phyloP scores from a whole-genome alignment of 2,329 filamentous ascomycete genomes.

The Grosmannia clavigera region DNA sequence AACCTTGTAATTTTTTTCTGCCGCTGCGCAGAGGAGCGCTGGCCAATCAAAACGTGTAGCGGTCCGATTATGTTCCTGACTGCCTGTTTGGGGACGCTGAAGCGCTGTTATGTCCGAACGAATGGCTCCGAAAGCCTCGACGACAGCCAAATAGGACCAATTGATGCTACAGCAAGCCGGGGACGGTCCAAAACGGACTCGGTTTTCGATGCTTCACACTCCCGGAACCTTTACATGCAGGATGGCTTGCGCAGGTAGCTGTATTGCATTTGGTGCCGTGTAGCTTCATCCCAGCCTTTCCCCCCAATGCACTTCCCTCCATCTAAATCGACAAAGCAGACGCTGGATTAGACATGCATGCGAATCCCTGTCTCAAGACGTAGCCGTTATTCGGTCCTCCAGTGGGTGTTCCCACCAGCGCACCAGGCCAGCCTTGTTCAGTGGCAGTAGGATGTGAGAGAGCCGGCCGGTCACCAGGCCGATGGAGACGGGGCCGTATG shows the following conservation, averaged over 20 bases:
- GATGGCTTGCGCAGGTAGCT: too few relatives aligned
- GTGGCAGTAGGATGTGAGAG: conserved; percentile 60
- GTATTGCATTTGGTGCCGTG: background rate
- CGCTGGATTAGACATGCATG: background rate
- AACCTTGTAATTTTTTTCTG: background rate
- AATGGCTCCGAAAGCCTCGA: background rate
- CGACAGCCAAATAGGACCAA: background rate
- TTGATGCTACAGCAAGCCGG: too few relatives aligned
- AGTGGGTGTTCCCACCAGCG: conserved; percentile 40
- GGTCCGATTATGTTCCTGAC: background rate
- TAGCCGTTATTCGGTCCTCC: conserved; percentile 6
- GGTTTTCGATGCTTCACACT: too few relatives aligned
- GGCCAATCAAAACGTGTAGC: background rate
- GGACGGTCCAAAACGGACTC: too few relatives aligned
- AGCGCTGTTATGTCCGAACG: background rate
- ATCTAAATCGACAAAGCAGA: background rate
- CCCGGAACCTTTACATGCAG: too few relatives aligned
- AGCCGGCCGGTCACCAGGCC: conserved; percentile 65
- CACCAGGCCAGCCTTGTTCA: conserved; percentile 42
- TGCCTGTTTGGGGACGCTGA: background rate
- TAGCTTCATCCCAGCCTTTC: background rate
- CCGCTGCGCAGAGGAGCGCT: background rate
- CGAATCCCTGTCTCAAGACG: background rate
- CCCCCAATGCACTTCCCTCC: background rate
- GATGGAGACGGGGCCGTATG: conserved; percentile 72